Conservation (phyloP, 2,329 filamentous ascomycete genomes). For the Akanthomyces uredinophilus region DNA sequence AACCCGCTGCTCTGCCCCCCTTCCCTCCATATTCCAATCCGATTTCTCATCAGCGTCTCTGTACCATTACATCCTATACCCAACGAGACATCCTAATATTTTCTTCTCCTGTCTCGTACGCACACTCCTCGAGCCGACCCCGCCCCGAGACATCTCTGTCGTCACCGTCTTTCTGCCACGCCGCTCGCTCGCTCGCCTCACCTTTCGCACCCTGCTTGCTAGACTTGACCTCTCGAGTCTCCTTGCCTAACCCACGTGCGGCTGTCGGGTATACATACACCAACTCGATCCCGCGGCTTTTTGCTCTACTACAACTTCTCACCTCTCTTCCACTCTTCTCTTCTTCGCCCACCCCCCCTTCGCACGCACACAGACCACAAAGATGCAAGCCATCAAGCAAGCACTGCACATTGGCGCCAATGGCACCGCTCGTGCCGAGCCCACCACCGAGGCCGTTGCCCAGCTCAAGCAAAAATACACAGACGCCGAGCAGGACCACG, state of each 20-base stretch:
- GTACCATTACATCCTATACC: not conserved
- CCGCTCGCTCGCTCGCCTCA: not conserved
- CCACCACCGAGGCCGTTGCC: constrained; percentile 60
- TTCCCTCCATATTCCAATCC: not conserved
- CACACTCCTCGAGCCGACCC: not conserved
- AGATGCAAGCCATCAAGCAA: constrained; percentile 42
- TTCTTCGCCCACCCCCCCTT: not conserved
- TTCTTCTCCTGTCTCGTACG: not conserved
- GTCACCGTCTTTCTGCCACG: constrained; percentile 11
- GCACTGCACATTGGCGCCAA: constrained; percentile 31
- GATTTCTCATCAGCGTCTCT: not conserved
- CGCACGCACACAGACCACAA: constrained; percentile 19
- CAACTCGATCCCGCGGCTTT: not conserved
- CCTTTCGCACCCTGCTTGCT: not conserved
- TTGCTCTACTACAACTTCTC: not conserved
- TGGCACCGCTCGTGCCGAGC: constrained; percentile 39
- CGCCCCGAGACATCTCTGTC: not conserved
- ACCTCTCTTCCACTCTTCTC: not conserved
- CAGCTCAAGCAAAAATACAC: constrained; percentile 68
- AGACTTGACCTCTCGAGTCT: not conserved
- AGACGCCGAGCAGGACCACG: constrained; percentile 72
- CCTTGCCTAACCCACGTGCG: constrained; percentile 8
- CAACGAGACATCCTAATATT: not conserved
- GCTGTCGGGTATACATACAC: not conserved
- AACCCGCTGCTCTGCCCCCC: not conserved